Evolutionary conservation across 2,329 filamentous ascomycete genomes (phyloP).

Genomic region (Trichocomaceae sp.): DNA sequence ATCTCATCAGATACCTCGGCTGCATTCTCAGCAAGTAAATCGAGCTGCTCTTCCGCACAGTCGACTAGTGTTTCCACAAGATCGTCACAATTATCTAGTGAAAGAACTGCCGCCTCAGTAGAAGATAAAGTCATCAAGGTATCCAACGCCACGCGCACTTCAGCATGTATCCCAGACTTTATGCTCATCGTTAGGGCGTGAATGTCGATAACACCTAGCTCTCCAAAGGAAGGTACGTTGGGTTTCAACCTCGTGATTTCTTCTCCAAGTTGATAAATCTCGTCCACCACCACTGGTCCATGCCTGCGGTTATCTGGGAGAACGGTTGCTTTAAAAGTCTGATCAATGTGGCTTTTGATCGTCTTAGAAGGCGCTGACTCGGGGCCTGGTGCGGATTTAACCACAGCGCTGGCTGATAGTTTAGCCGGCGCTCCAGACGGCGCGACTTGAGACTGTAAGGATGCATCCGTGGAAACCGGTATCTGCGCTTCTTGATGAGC

Average conservation of each 20-base stretch:
- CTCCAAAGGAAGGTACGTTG: constrained; percentile 64
- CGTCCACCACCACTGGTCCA: constrained; percentile 66
- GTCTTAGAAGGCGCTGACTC: constrained; percentile 29
- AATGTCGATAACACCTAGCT: constrained; percentile 84
- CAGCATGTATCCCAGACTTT: constrained; percentile 80
- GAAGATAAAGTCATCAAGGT: constrained; percentile 67
- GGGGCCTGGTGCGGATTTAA: constrained; percentile 24
- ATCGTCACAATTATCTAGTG: constrained; percentile 73
- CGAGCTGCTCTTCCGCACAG: constrained; percentile 82
- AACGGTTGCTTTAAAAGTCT: constrained; percentile 43
- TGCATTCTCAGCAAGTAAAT: constrained; percentile 75
- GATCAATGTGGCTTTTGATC: constrained; percentile 35
- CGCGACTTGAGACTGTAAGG: constrained; percentile 23
- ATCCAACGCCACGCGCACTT: constrained; percentile 85
- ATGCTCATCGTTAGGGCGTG: constrained; percentile 82
- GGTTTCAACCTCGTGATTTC: constrained; percentile 65
- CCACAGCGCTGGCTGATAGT: constrained; percentile 19
- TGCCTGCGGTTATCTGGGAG: constrained; percentile 50
- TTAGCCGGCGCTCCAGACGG: constrained; percentile 27
- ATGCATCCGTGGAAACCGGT: constrained; percentile 24
- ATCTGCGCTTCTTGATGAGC: constrained; percentile 30
- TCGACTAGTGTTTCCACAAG: constrained; percentile 82
- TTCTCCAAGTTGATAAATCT: constrained; percentile 57
- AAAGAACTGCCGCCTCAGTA: constrained; percentile 56
- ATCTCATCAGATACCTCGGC: constrained; percentile 82